Conservation (phyloP, 768 basidiomycete genomes). For the Boletus rufocinnamomeus region DNA sequence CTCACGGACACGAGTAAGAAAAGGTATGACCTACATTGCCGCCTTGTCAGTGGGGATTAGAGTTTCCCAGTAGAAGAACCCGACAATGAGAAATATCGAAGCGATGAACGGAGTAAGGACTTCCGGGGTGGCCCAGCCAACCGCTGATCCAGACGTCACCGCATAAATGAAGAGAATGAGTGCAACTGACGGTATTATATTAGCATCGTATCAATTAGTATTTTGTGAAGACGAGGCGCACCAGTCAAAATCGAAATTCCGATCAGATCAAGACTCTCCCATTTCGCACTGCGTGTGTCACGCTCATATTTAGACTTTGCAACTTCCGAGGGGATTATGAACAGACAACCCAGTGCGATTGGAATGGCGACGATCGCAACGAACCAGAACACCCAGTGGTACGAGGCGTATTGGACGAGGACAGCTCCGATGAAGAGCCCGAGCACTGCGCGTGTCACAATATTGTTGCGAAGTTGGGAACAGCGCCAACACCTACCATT, state of each 20-base stretch:
- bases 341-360: constrained; percentile 33
- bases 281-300: constrained; percentile 14
- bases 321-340: constrained; percentile 37
- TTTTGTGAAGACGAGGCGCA: constrained; percentile 10
- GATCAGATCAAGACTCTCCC: constrained; percentile 38
- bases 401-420: constrained; percentile 42
- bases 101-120: constrained; percentile 50
- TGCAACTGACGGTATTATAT: constrained; percentile 28
- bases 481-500: constrained; percentile 35
- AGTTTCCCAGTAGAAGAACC: constrained; percentile 56
- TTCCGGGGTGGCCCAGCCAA: constrained; percentile 48
- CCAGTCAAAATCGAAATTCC: constrained; percentile 43
- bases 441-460: constrained; percentile 30
- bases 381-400: constrained; percentile 57
- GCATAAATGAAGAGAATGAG: constrained; percentile 44
- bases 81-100: constrained; percentile 40
- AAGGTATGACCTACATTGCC: constrained; percentile 38
- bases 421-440: constrained; percentile 47
- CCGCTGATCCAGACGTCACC: constrained; percentile 46
- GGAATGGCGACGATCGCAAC: constrained; percentile 41
- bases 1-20: neutral
- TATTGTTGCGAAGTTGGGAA: neutral
- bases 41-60: constrained; percentile 42
- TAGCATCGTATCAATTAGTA: neutral
- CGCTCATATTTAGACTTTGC: constrained; percentile 1